Evolutionary conservation across 1,139 yeast genomes (phyloP).

Genomic region (Yamadazyma trypodendri): DNA sequence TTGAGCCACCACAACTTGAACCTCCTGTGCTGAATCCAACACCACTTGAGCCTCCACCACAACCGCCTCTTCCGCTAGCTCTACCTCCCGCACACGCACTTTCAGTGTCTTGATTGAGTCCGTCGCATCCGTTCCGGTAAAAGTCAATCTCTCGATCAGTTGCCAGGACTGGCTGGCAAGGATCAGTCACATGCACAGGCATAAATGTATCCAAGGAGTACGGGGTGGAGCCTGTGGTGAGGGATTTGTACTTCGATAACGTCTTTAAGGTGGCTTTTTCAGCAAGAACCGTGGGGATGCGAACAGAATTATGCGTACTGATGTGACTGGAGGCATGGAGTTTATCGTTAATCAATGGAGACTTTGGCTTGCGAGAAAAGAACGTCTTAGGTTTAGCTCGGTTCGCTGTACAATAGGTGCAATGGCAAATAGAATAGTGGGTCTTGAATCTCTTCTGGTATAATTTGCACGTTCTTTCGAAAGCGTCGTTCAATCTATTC

Average conservation of each 20-base stretch:
- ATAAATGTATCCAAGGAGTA: too few species aligned
- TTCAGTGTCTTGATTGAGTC: conserved; percentile 2
- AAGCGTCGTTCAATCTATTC: conserved; percentile 12
- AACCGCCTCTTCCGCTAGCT: conserved; percentile 10
- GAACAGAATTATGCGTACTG: conserved; percentile 12
- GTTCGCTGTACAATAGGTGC: conserved; percentile 11
- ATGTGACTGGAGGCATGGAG: conserved; percentile 7
- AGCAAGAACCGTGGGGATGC: conserved; percentile 7
- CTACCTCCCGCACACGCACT: conserved; percentile 4
- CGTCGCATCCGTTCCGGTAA: neutral
- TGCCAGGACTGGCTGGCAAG: conserved; percentile 3
- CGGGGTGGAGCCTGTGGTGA: too few species aligned
- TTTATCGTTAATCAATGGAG: neutral
- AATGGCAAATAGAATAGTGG: conserved; percentile 16
- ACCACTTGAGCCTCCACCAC: neutral
- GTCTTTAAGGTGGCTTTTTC: neutral
- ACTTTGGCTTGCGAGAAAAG: conserved; percentile 3
- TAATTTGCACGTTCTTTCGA: conserved; percentile 14
- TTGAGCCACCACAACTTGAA: conserved; percentile 1
- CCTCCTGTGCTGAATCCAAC: conserved; percentile 3
- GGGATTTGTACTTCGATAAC: conserved; percentile 3
- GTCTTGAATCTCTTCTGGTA: conserved; percentile 12
- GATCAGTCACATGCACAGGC: conserved; percentile 6
- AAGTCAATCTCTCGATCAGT: neutral
- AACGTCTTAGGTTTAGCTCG: conserved; percentile 3